A percentile compares a stretch with the other conserved stretches of the same genome.
Evolutionary conservation across 2,329 filamentous ascomycete genomes (phyloP).

Genomic region (Xylaria multiplex): DNA sequence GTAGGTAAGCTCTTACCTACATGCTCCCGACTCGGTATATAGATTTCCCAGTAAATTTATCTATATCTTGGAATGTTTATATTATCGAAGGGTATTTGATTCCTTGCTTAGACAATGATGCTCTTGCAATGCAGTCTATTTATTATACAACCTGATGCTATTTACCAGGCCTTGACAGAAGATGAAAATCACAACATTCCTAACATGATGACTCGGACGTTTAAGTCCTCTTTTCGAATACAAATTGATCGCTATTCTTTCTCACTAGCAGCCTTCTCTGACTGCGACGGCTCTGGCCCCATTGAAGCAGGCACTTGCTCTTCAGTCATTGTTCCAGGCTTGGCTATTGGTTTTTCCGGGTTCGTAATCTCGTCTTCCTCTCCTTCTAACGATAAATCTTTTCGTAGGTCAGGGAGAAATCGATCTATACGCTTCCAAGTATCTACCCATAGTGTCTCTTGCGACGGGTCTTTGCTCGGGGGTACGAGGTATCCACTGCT

Average conservation of each 20-base stretch:
- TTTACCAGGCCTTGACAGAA: conserved; percentile 4
- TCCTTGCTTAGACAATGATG: conserved; percentile 19
- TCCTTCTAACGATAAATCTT: conserved; percentile 65
- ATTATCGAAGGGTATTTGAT: conserved; percentile 22
- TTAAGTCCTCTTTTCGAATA: neutral
- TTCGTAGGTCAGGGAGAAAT: conserved; percentile 69
- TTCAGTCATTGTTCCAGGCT: conserved; percentile 16
- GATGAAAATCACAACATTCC: conserved; percentile 3
- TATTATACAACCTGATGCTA: conserved; percentile 38
- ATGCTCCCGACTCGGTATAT: neutral
- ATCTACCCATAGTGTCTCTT: conserved; percentile 68
- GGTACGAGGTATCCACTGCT: conserved; percentile 85
- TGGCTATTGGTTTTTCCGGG: conserved; percentile 18
- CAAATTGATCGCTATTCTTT: conserved; percentile 15
- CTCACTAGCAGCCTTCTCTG: conserved; percentile 15
- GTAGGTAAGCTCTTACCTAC: too few relatives aligned
- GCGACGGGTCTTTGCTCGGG: conserved; percentile 66
- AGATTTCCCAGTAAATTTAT: neutral
- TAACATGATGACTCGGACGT: conserved; percentile 9
- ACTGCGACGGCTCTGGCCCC: conserved; percentile 13
- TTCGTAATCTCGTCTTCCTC: conserved; percentile 36
- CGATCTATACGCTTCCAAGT: conserved; percentile 74
- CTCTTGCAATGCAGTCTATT: conserved; percentile 37
- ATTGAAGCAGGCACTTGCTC: conserved; percentile 11
- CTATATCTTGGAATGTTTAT: conserved; percentile 4